Evolutionary conservation across 805 yeast species (phyloP), one percentile per base, ranked within the genome.

Genomic region (Metschnikowia proteae): DNA sequence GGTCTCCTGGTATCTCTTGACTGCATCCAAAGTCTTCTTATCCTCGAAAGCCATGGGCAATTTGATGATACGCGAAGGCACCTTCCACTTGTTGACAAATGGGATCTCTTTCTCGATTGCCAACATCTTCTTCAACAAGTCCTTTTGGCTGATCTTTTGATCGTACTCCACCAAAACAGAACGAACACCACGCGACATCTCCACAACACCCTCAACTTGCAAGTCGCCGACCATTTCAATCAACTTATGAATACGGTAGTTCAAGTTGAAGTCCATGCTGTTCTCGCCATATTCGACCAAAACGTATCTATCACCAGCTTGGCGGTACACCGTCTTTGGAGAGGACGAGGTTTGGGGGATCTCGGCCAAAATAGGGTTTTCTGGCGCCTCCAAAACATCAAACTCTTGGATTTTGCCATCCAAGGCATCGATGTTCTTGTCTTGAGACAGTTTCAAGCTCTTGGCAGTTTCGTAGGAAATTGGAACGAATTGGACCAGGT

Each of bases 31-130:
- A 1, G 97, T 90, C 70, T 86, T 81, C 56, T 84, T 73, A 65
- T 94, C 99, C 73, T 92, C 99, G 65, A 94, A 94, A 0, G 96
- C 97, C 91, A 94, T 86, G 53, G 99, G 99, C 56, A 92, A 75
- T 62, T 79, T 86, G 67, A 94, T 74, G 45, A 88, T 73, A 62
- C 95, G 83, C 1, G 97, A 88, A 43, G 83, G 83, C 46, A 94
- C 88, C 50, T 81, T 76, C 98, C 98, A 94, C 60, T 85, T 79
- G 68, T 84, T 82, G 50, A 82, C 83, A 62, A 83, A 81, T 5
- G 82, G 73, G 48, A 90, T 82, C 60, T 85, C 88, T 54, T 80
- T 71, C 65, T 92, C 97, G 61, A 84, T 83, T 1, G 89, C 83
- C 50, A 82, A 68, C 62, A 92, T 75, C 26, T 83, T 78, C 44